These are phyloP conservation scores for Ustulina deusta DNA, from an alignment of 2,329 filamentous ascomycete genomes.

Conservation along the genomic window DNA sequence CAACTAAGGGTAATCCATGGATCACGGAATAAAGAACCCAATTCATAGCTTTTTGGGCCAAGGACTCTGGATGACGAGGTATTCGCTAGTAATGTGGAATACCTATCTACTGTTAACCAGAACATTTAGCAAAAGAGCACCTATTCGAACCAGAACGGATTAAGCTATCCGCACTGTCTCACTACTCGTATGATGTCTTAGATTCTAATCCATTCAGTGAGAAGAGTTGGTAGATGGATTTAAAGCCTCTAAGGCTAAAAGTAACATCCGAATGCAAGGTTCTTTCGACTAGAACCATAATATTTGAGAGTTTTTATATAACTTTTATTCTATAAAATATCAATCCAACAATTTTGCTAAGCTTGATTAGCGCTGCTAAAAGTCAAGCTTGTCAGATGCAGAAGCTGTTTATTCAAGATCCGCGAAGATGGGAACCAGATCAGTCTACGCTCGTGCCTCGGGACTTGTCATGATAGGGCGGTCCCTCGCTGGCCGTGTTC, in stretches of 20 bases:
- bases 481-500: not conserved
- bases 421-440: not conserved
- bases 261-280: not conserved
- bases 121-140: not conserved
- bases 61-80: not conserved
- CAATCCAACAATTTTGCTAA: not conserved
- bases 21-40: not conserved
- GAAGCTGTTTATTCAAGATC: not conserved
- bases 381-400: not conserved
- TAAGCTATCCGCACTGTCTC: not conserved
- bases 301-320: not conserved
- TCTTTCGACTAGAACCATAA: not conserved
- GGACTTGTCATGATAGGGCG: not conserved
- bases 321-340: not conserved
- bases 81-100: not conserved
- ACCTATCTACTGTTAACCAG: not conserved
- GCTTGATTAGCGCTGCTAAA: not conserved
- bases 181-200: not conserved
- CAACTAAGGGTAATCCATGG: not conserved
- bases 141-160: not conserved
- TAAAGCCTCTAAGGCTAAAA: not conserved
- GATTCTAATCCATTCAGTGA: not conserved
- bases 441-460: not conserved
- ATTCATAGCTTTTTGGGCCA: not conserved
- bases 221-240: not conserved